phyloP scores from a whole-genome alignment of 2,329 filamentous ascomycete genomes.

The Alternaria ethzedia region DNA sequence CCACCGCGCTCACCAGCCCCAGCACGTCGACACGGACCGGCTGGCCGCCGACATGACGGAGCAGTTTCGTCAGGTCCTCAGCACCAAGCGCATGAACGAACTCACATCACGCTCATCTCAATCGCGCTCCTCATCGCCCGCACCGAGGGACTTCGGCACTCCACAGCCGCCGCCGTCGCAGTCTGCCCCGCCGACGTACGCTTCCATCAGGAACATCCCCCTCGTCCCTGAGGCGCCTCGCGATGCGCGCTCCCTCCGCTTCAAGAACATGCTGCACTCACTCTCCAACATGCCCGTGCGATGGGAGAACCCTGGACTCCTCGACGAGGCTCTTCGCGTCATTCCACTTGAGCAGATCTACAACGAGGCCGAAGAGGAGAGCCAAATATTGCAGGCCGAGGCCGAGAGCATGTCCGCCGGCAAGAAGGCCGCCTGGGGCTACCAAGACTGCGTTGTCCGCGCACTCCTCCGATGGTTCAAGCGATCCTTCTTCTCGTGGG shows the following conservation, averaged over 20 bases:
- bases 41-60: constrained; percentile 76
- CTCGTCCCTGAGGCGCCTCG: constrained; percentile 75
- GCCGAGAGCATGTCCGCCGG: constrained; percentile 85
- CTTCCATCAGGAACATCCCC: constrained; percentile 68
- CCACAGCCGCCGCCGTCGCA: constrained; percentile 43
- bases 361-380: constrained; percentile 90
- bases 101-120: constrained; percentile 66
- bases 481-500: constrained; percentile 91
- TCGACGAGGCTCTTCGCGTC: constrained; percentile 87
- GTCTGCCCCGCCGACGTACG: constrained; percentile 63
- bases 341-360: constrained; percentile 93
- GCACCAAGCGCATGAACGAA: constrained; percentile 85
- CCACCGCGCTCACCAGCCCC: constrained; percentile 30
- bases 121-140: constrained; percentile 66
- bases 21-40: constrained; percentile 36
- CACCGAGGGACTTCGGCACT: constrained; percentile 56
- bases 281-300: constrained; percentile 87
- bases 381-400: constrained; percentile 83
- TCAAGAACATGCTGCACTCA: constrained; percentile 77
- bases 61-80: constrained; percentile 85
- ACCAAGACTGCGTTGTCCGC: constrained; percentile 94
- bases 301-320: constrained; percentile 93
- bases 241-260: constrained; percentile 56
- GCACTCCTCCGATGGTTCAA: constrained; percentile 96
- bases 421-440: constrained; percentile 87